Conservation (phyloP, 176 grass and related monocot species). For the Eragrostis nindensis region DNA sequence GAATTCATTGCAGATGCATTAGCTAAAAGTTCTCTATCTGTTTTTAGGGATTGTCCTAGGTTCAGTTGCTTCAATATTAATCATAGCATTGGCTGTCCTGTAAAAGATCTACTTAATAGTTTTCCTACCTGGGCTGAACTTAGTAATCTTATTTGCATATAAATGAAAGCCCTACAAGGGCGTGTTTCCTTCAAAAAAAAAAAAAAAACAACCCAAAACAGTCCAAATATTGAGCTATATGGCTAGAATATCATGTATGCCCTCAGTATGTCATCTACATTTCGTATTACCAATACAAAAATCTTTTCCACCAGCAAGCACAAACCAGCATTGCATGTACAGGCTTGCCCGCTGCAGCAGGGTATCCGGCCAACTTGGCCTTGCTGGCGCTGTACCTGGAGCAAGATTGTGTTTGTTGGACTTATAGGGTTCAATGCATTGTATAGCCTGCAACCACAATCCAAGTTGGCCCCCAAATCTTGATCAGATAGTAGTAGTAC, state of each 20-base stretch:
- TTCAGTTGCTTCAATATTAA: no score
- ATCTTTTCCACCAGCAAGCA: neutral
- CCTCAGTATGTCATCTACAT: neutral
- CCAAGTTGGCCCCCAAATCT: slow-evolving; percentile 32
- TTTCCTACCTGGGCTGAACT: no score
- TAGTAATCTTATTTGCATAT: no score
- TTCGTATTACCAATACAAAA: neutral
- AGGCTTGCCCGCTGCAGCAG: neutral
- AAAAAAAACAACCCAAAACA: neutral
- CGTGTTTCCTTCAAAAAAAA: no score
- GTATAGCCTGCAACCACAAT: slow-evolving; percentile 36
- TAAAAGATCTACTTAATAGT: no score
- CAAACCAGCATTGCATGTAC: neutral
- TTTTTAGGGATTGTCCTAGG: no score
- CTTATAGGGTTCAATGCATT: slow-evolving; percentile 16
- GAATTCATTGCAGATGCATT: no score
- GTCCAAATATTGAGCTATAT: slow-evolving; percentile 3
- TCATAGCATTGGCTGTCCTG: no score
- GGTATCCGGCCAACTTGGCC: neutral
- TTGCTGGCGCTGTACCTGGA: slow-evolving; percentile 38
- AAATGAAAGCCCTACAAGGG: no score
- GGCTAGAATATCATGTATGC: neutral
- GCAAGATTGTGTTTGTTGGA: slow-evolving; percentile 20
- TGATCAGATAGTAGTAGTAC: slow-evolving; percentile 35
- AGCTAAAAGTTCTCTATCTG: no score